Evolutionary conservation across 2,329 filamentous ascomycete species (phyloP).

Genomic region (Esteya vermicola): DNA sequence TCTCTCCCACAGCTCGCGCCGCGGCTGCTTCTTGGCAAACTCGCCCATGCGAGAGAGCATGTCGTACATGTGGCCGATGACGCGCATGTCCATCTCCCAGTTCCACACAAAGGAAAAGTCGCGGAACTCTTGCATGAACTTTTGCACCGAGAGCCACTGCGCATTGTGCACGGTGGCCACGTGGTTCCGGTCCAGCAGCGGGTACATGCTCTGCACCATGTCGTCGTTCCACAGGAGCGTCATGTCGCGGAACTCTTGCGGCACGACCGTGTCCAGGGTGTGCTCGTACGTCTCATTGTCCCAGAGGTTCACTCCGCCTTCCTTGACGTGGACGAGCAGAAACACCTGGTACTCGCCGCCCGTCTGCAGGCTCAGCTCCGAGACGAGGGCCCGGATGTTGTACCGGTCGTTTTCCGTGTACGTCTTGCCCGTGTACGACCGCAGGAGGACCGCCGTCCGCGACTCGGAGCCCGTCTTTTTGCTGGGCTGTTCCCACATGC

Average conservation of each 20-base stretch:
- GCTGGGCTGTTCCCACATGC: not conserved
- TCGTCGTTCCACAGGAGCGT: constrained; percentile 61
- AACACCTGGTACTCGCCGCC: constrained; percentile 74
- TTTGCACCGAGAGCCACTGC: constrained; percentile 61
- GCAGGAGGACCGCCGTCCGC: constrained; percentile 61
- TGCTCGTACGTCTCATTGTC: constrained; percentile 42
- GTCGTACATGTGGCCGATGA: constrained; percentile 71
- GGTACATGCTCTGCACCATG: constrained; percentile 65
- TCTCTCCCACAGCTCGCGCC: constrained; percentile 61
- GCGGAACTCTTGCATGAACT: constrained; percentile 60
- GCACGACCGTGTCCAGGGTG: constrained; percentile 32
- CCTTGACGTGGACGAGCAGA: constrained; percentile 66
- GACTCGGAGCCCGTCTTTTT: constrained; percentile 18
- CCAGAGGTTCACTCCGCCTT: constrained; percentile 37
- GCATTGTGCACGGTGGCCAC: constrained; percentile 40
- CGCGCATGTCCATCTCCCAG: constrained; percentile 73
- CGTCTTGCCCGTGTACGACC: constrained; percentile 59
- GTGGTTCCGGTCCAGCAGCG: constrained; percentile 44
- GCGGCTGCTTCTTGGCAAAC: constrained; percentile 54
- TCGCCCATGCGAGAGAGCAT: constrained; percentile 50
- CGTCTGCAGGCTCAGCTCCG: constrained; percentile 59
- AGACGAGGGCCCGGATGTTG: constrained; percentile 64
- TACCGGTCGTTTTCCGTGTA: constrained; percentile 72
- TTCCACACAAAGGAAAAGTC: constrained; percentile 78
- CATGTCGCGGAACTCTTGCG: constrained; percentile 44